Evolutionary conservation across 1,284 basidiomycete genomes (phyloP).

Genomic region (Ustilago xerochloae): DNA sequence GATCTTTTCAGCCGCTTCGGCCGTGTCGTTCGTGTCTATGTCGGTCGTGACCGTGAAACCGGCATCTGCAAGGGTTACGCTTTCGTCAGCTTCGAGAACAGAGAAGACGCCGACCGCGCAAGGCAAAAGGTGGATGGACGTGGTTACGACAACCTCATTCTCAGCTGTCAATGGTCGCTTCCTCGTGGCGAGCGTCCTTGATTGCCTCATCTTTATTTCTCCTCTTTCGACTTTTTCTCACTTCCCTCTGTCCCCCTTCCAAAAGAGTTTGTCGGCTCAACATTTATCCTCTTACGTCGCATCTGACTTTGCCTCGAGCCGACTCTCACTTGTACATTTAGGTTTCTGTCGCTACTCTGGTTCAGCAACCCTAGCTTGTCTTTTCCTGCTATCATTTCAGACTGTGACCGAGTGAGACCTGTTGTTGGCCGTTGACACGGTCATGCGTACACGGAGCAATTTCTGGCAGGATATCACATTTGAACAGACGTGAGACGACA

Average conservation of each 20-base stretch:
- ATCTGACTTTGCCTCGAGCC: neutral
- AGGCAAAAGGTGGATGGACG: conserved; percentile 92
- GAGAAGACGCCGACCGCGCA: conserved; percentile 82
- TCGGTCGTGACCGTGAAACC: conserved; percentile 94
- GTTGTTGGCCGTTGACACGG: neutral
- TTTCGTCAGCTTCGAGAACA: conserved; percentile 91
- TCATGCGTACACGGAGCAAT: neutral
- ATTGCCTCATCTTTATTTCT: neutral
- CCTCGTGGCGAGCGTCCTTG: conserved; percentile 65
- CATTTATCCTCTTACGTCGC: neutral
- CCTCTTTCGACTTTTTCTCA: neutral
- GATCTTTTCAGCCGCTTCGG: conserved; percentile 79
- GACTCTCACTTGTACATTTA: conserved; percentile 38
- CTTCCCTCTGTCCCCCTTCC: neutral
- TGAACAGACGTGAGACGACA: neutral
- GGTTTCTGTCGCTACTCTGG: conserved; percentile 8
- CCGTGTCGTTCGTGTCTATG: conserved; percentile 86
- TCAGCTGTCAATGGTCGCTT: conserved; percentile 84
- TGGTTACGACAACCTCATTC: conserved; percentile 88
- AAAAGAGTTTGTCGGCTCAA: conserved; percentile 11
- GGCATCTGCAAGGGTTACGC: conserved; percentile 95
- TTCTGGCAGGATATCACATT: conserved; percentile 25
- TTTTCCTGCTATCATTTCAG: neutral
- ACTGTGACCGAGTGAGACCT: neutral
- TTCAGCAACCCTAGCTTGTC: conserved; percentile 29